Conservation (phyloP, 371 early-diverging fungal genomes). For the Mucor piriformis region DNA sequence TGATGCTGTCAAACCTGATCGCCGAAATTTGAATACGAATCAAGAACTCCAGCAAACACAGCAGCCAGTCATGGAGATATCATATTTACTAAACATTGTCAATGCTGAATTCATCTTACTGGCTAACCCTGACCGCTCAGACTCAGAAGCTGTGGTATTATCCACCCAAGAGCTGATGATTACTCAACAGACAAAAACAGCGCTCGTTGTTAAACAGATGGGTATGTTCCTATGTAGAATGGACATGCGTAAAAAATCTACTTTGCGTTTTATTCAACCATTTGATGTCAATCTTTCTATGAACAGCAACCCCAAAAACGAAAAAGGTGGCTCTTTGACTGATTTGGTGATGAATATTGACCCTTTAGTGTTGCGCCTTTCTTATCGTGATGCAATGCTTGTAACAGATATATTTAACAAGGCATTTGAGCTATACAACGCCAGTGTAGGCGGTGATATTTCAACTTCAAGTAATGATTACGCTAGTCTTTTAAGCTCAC, state of each 20-base stretch:
- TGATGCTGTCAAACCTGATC: not conserved
- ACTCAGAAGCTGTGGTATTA: slow-evolving; percentile 90
- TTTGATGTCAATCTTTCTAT: slow-evolving; percentile 81
- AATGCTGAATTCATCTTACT: slow-evolving; percentile 88
- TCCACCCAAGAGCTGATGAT: slow-evolving; percentile 79
- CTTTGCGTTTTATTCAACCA: slow-evolving; percentile 85
- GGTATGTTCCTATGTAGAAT: slow-evolving; percentile 93
- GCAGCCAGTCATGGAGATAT: slow-evolving; percentile 38
- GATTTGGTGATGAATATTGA: slow-evolving; percentile 64
- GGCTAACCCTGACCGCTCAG: slow-evolving; percentile 70
- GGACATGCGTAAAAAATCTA: slow-evolving; percentile 79
- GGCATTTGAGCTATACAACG: slow-evolving; percentile 62
- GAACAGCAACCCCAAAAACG: slow-evolving; percentile 53
- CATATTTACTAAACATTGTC: slow-evolving; percentile 79
- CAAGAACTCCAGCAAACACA: not conserved
- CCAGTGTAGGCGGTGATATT: not conserved
- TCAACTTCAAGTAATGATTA: not conserved
- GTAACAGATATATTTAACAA: slow-evolving; percentile 84
- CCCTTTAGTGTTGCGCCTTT: slow-evolving; percentile 69
- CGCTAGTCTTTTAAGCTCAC: slow-evolving; percentile 2
- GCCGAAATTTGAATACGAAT: not conserved
- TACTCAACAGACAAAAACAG: slow-evolving; percentile 75
- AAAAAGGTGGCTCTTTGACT: slow-evolving; percentile 23
- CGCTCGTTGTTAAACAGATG: slow-evolving; percentile 77
- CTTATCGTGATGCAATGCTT: slow-evolving; percentile 85